phyloP scores from a whole-genome alignment of 1,284 basidiomycete genomes.

The Coriolopsis trogii region DNA sequence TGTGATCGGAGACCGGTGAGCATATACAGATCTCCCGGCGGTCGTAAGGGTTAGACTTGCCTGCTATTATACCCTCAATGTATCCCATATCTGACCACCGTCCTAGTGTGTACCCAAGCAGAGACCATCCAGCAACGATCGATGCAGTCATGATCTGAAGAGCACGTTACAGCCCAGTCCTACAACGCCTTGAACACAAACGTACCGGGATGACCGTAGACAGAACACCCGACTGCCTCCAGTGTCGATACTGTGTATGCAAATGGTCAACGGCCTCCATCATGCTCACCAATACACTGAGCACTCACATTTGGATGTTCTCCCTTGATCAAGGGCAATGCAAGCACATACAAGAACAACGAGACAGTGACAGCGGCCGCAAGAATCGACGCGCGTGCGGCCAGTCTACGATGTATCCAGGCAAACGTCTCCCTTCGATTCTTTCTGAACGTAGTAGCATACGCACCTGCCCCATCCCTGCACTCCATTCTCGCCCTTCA shows the following conservation, averaged over 20 bases:
- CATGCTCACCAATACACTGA: neutral
- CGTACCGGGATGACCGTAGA: conserved; percentile 57
- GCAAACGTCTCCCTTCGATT: conserved; percentile 36
- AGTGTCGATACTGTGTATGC: conserved; percentile 32
- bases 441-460: neutral
- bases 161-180: neutral
- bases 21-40: no score
- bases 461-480: conserved; percentile 56
- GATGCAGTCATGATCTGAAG: conserved; percentile 56
- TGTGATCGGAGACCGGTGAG: conserved; percentile 28
- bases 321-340: conserved; percentile 64
- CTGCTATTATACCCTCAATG: conserved; percentile 60
- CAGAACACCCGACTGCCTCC: conserved; percentile 50
- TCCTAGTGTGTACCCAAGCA: conserved; percentile 61
- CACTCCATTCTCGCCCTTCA: conserved; percentile 34
- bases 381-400: conserved; percentile 33
- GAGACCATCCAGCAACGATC: conserved; percentile 70
- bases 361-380: conserved; percentile 60
- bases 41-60: conserved; percentile 46
- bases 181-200: conserved; percentile 15
- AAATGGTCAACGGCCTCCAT: neutral
- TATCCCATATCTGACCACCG: conserved; percentile 68
- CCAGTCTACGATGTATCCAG: conserved; percentile 46
- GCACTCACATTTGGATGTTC: conserved; percentile 66
- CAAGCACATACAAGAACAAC: conserved; percentile 72